Conservation (phyloP, 306 rosid genomes). For the Lathyrus oleraceus region DNA sequence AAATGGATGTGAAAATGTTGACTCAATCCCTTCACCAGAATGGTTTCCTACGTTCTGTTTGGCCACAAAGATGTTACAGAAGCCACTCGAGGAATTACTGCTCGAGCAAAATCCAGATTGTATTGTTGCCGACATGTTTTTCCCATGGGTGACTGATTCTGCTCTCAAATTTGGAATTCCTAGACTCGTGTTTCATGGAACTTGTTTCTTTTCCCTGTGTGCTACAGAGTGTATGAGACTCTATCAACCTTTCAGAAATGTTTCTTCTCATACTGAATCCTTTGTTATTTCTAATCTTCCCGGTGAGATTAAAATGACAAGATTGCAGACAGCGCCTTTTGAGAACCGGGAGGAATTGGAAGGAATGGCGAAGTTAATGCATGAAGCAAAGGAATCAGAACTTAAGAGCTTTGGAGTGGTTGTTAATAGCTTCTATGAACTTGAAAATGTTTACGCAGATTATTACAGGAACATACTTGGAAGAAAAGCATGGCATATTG, state of each 20-base stretch:
- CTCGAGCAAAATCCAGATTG: conserved; percentile 20
- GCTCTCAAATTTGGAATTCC: conserved; percentile 43
- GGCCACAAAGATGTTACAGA: conserved; percentile 22
- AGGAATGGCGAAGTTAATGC: background rate
- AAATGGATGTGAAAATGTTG: conserved; percentile 33
- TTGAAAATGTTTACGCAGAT: background rate
- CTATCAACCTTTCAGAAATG: conserved; percentile 38
- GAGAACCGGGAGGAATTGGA: background rate
- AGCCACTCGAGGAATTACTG: conserved; percentile 33
- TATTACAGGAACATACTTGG: background rate
- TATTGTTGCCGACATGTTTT: conserved; percentile 31
- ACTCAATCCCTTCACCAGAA: conserved; percentile 6
- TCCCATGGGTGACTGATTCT: conserved; percentile 40
- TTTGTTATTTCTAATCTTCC: conserved; percentile 51
- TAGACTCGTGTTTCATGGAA: conserved; percentile 38
- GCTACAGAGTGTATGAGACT: background rate
- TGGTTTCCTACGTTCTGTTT: background rate
- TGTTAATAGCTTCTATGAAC: background rate
- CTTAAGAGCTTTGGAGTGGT: background rate
- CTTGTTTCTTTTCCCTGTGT: conserved; percentile 37
- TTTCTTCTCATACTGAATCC: conserved; percentile 42
- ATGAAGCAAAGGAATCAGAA: background rate
- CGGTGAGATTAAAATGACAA: conserved; percentile 38
- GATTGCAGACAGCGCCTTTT: conserved; percentile 5
- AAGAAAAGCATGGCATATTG: conserved; percentile 53